phyloP scores from a whole-genome alignment of 2,329 filamentous ascomycete species.

The Fusarium nelsonii region DNA sequence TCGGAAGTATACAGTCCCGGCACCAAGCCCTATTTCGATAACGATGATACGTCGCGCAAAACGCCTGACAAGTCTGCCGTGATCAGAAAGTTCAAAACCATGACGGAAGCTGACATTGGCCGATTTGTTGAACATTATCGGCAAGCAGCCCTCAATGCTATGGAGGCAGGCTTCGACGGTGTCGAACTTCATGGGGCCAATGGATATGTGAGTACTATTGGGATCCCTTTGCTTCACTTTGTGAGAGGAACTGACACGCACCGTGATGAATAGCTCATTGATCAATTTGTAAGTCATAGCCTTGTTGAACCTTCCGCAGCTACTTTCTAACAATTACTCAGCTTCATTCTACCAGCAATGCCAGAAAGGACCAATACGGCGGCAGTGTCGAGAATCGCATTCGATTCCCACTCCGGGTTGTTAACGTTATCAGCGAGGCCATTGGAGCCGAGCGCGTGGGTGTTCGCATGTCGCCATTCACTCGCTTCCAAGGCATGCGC shows the following conservation, averaged over 20 bases:
- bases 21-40: conserved; percentile 10
- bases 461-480: conserved; percentile 72
- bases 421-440: conserved; percentile 57
- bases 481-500: conserved; percentile 71
- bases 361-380: conserved; percentile 65
- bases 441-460: conserved; percentile 67
- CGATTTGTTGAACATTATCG: conserved; percentile 70
- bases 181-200: conserved; percentile 73
- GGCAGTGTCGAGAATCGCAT: conserved; percentile 66
- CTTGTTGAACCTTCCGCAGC: too few relatives aligned
- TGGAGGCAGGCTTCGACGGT: conserved; percentile 76
- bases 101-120: conserved; percentile 75
- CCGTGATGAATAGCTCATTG: conserved; percentile 52
- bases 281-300: conserved; percentile 64
- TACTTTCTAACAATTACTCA: conserved; percentile 4
- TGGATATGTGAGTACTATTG: conserved; percentile 63
- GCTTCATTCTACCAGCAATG: conserved; percentile 61
- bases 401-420: conserved; percentile 63
- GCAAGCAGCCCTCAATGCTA: conserved; percentile 65
- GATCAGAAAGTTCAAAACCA: conserved; percentile 54
- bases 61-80: conserved; percentile 51
- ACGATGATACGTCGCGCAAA: neutral
- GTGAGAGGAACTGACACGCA: conserved; percentile 5
- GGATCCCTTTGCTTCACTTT: neutral
- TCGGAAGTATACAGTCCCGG: conserved; percentile 29